A percentile compares a stretch with the other conserved stretches of the same genome.
These are phyloP conservation scores for Rhynchospora breviuscula DNA, from an alignment of 176 grass and related monocot genomes.

Conservation along the genomic window DNA sequence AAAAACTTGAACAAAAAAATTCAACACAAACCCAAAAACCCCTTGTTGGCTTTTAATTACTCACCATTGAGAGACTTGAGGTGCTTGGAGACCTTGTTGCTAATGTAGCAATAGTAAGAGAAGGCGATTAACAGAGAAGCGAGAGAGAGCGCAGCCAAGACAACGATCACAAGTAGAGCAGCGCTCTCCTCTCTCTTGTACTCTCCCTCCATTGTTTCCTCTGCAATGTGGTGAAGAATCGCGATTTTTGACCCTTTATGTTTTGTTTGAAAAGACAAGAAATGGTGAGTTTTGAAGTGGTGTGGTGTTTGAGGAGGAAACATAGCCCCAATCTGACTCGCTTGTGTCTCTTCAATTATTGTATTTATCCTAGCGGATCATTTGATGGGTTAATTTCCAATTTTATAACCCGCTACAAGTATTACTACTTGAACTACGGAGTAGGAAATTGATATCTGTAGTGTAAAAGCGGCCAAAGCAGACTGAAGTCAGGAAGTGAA, in stretches of 20 bases:
- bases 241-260: neutral
- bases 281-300: neutral
- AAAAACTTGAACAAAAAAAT: neutral
- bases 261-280: neutral
- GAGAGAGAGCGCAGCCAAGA: conserved; percentile 75
- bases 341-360: neutral
- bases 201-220: conserved; percentile 27
- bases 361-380: neutral
- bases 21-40: neutral
- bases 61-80: conserved; percentile 47
- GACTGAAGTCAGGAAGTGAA: neutral
- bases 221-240: neutral
- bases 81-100: conserved; percentile 86
- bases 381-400: neutral
- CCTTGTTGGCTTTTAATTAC: neutral
- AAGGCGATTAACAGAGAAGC: conserved; percentile 73
- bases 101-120: conserved; percentile 98
- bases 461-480: neutral
- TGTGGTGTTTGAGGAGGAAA: neutral
- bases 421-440: no score
- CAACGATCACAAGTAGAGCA: conserved; percentile 72
- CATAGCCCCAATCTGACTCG: neutral
- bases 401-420: neutral
- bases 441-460: neutral
- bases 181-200: conserved; percentile 78